phyloP scores from a whole-genome alignment of 345 rosid species.

The Dipteronia sinensis region DNA sequence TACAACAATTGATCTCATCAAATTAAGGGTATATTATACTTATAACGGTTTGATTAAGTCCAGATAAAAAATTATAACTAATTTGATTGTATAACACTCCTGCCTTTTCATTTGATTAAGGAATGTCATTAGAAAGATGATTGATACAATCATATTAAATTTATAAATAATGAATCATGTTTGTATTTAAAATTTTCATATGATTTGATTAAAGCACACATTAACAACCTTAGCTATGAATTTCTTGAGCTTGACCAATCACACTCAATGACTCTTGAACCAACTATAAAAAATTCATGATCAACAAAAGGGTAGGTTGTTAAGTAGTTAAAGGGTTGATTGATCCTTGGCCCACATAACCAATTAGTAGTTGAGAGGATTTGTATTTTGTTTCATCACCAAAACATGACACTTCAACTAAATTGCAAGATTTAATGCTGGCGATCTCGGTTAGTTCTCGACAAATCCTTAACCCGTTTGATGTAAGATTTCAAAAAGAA shows the following conservation, averaged over 20 bases:
- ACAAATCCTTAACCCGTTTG: too few species aligned
- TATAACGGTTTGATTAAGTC: too few species aligned
- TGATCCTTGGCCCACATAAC: constrained; percentile 7
- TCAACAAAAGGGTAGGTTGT: neutral
- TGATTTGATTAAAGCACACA: neutral
- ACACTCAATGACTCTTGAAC: neutral
- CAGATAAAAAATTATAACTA: too few species aligned
- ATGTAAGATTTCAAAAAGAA: too few species aligned
- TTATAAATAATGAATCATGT: too few species aligned
- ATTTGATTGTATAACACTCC: neutral
- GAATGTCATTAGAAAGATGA: too few species aligned
- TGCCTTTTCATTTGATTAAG: too few species aligned
- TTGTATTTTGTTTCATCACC: neutral
- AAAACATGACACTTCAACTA: constrained; percentile 1
- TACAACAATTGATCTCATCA: too few species aligned
- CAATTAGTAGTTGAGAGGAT: neutral
- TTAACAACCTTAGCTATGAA: neutral
- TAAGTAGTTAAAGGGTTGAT: constrained; percentile 3
- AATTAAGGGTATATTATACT: too few species aligned
- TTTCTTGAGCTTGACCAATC: neutral
- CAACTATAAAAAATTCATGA: neutral
- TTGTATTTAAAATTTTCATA: neutral
- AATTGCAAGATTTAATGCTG: too few species aligned
- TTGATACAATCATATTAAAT: neutral
- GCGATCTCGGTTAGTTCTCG: too few species aligned